Evolutionary conservation across 352 stramenopile genomes (phyloP).

Genomic region (Phytophthora uliginosa): DNA sequence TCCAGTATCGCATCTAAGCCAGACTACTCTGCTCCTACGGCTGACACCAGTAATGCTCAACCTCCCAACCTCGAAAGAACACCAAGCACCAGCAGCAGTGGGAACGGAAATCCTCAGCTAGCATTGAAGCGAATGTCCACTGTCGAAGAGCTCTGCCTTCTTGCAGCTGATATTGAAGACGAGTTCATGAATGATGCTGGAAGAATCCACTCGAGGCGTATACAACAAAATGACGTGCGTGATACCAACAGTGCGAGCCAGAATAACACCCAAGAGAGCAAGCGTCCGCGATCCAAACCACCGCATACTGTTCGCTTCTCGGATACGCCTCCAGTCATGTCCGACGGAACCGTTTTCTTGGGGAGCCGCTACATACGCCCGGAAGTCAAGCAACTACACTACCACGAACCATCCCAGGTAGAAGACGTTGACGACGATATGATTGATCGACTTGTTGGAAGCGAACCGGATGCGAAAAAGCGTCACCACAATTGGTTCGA

Average conservation of each 20-base stretch:
- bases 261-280: neutral
- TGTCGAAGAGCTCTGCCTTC: conserved; percentile 29
- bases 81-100: conserved; percentile 9
- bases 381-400: conserved; percentile 33
- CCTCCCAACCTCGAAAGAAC: conserved; percentile 13
- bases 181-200: conserved; percentile 21
- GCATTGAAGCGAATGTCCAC: conserved; percentile 28
- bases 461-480: conserved; percentile 9
- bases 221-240: neutral
- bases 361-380: conserved; percentile 66
- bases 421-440: conserved; percentile 37
- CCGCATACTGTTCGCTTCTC: conserved; percentile 40
- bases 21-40: conserved; percentile 7
- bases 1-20: conserved; percentile 6
- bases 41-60: neutral
- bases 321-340: conserved; percentile 31
- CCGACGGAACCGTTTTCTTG: conserved; percentile 44
- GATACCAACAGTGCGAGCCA: neutral
- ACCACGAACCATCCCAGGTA: conserved; percentile 27
- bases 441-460: conserved; percentile 27
- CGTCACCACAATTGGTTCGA: neutral
- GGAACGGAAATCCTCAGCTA: neutral
- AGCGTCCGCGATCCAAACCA: neutral
- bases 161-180: conserved; percentile 38
- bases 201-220: conserved; percentile 7